phyloP scores from a whole-genome alignment of 2,329 filamentous ascomycete genomes.

The Pseudogymnoascus sp. region DNA sequence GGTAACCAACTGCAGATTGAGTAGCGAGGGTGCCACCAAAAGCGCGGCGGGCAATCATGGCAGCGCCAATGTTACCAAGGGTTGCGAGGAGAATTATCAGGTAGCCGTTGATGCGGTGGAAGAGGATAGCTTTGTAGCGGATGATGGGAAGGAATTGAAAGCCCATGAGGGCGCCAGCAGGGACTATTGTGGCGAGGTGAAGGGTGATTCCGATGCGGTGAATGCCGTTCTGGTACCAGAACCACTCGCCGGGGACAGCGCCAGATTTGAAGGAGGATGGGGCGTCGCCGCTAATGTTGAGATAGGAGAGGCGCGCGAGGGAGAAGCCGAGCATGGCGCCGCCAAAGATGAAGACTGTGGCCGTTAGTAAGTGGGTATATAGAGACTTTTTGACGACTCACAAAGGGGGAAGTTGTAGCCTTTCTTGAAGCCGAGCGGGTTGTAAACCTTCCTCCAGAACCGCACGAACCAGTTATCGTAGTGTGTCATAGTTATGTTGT shows the following conservation, averaged over 20 bases:
- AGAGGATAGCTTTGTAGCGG: conserved; percentile 38
- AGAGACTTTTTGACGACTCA: conserved; percentile 8
- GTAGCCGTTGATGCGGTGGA: conserved; percentile 56
- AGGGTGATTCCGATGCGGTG: conserved; percentile 36
- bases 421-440: conserved; percentile 53
- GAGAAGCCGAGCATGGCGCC: conserved; percentile 20
- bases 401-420: conserved; percentile 48
- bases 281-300: conserved; percentile 20
- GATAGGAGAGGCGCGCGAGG: conserved; percentile 15
- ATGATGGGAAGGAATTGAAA: conserved; percentile 42
- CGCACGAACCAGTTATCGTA: conserved; percentile 9
- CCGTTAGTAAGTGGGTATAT: neutral
- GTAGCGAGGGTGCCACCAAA: conserved; percentile 47
- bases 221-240: conserved; percentile 27
- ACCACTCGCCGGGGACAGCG: conserved; percentile 34
- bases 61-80: conserved; percentile 37
- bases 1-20: conserved; percentile 36
- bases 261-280: conserved; percentile 16
- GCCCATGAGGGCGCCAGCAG: conserved; percentile 35
- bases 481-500: neutral
- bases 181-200: conserved; percentile 39
- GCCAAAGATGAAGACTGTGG: conserved; percentile 16
- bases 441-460: conserved; percentile 46
- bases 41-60: conserved; percentile 43
- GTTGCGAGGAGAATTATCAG: conserved; percentile 40